Percentiles rank a stretch among this genome's conserved stretches.
phyloP scores from a whole-genome alignment of 1,284 basidiomycete genomes.

The Leccinum subspadiceum region DNA sequence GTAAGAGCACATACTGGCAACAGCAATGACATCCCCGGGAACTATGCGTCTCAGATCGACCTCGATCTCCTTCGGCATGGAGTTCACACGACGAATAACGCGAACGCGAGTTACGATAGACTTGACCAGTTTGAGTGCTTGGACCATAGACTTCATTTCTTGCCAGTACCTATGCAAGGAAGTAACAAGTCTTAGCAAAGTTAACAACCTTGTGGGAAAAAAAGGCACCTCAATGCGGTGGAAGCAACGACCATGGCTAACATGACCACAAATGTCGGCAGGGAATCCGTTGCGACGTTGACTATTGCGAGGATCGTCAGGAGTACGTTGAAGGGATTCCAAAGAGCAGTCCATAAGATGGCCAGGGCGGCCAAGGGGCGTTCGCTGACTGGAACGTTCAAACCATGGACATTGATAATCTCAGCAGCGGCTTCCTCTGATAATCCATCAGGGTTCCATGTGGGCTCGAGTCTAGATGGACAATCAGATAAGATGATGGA shows the following conservation, averaged over 20 bases:
- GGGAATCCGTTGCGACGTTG: conserved; percentile 31
- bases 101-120: conserved; percentile 34
- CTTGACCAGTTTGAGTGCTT: conserved; percentile 33
- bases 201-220: not conserved
- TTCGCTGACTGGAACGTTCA: conserved; percentile 28
- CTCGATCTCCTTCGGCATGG: conserved; percentile 25
- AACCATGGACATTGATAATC: conserved; percentile 21
- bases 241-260: conserved; percentile 34
- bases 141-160: conserved; percentile 6
- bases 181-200: not conserved
- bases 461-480: conserved; percentile 26
- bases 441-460: conserved; percentile 26
- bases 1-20: conserved; percentile 26
- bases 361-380: conserved; percentile 30
- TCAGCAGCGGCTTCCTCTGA: conserved; percentile 25
- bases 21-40: conserved; percentile 28
- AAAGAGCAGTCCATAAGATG: conserved; percentile 31
- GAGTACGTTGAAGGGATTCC: conserved; percentile 33
- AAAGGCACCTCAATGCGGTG: conserved; percentile 25
- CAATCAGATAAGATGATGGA: not conserved
- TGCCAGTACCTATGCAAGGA: too few relatives aligned
- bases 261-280: conserved; percentile 33
- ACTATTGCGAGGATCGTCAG: conserved; percentile 30
- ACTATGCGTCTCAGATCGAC: conserved; percentile 29
- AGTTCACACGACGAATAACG: conserved; percentile 25